These are phyloP conservation scores for Eleusine coracana DNA, from an alignment of 176 grass and related monocot species.

Conservation along the genomic window DNA sequence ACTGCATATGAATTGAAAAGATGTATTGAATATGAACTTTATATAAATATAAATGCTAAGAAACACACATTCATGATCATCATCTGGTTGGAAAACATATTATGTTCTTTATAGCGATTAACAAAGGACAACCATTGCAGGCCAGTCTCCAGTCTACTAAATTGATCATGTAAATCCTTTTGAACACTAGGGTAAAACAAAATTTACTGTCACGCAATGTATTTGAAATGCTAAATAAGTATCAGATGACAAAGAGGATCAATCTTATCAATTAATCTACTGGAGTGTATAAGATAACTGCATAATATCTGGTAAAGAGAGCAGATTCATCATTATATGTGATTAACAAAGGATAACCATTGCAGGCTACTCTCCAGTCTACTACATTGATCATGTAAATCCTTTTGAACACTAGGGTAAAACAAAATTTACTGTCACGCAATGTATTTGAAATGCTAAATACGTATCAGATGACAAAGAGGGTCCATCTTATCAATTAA, in stretches of 20 bases:
- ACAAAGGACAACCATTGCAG: not conserved
- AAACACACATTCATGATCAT: slow-evolving; percentile 5
- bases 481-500: not conserved
- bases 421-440: not conserved
- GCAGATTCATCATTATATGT: not conserved
- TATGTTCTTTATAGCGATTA: not conserved
- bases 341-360: not conserved
- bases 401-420: slow-evolving; percentile 4
- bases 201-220: not conserved
- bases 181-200: not conserved
- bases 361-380: not conserved
- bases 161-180: not conserved
- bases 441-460: slow-evolving; percentile 3
- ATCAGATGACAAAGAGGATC: not conserved
- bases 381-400: not conserved
- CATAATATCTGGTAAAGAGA: slow-evolving; percentile 4
- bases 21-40: not conserved
- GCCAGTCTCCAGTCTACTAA: not conserved
- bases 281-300: slow-evolving; percentile 9
- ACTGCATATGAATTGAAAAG: not conserved
- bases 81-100: not conserved
- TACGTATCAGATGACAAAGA: not conserved
- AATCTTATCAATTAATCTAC: not conserved
- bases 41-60: not conserved
- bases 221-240: not conserved